A percentile compares a stretch with the other conserved stretches of the same genome.
Conservation (phyloP, 176 grass and related monocot species). For the Bonia amplexicaulis region DNA sequence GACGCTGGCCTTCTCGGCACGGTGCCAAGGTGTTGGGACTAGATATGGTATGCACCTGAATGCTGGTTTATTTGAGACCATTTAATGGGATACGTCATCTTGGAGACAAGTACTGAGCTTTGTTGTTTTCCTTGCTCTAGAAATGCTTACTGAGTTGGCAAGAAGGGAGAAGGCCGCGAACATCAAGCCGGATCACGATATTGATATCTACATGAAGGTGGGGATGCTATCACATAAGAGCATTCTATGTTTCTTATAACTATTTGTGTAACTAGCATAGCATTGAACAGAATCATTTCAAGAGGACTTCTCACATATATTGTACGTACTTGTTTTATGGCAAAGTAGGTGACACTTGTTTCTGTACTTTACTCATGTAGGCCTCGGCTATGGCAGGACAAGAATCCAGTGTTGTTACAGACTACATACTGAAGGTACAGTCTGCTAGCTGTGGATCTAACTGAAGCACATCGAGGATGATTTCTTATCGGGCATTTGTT, state of each 20-base stretch:
- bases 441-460: neutral
- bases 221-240: neutral
- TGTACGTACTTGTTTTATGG: neutral
- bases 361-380: constrained; percentile 40
- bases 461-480: neutral
- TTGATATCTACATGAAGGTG: constrained; percentile 95
- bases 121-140: constrained; percentile 34
- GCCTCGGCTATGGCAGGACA: constrained; percentile 71
- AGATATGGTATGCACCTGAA: constrained; percentile 55
- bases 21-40: constrained; percentile 78
- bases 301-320: neutral
- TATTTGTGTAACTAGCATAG: neutral
- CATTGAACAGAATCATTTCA: neutral
- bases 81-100: neutral
- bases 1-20: constrained; percentile 72
- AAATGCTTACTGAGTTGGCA: constrained; percentile 76
- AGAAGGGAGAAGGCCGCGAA: constrained; percentile 80
- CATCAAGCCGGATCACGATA: constrained; percentile 88
- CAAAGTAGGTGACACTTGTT: constrained; percentile 2
- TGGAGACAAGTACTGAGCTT: neutral
- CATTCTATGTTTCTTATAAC: neutral
- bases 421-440: constrained; percentile 89
- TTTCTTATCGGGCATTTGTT: neutral
- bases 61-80: neutral
- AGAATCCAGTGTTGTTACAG: constrained; percentile 71